phyloP scores from a whole-genome alignment of 2,329 filamentous ascomycete genomes.

The Monascus ruber region DNA sequence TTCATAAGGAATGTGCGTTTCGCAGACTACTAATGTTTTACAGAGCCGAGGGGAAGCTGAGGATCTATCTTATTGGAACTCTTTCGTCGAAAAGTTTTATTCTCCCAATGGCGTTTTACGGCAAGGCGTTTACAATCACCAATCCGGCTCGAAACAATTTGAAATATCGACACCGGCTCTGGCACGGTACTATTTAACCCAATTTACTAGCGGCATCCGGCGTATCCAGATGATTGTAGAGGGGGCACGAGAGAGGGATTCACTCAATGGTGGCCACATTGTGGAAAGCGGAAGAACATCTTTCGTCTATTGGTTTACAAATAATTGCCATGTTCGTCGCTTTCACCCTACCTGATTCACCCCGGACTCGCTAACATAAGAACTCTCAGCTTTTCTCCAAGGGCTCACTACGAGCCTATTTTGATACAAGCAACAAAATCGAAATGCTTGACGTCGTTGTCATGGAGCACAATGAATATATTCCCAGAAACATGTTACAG shows the following conservation, averaged over 20 bases:
- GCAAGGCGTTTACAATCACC: constrained; percentile 48
- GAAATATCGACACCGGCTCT: constrained; percentile 75
- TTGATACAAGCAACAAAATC: constrained; percentile 68
- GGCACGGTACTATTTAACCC: constrained; percentile 78
- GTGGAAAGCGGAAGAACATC: constrained; percentile 68
- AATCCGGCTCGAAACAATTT: constrained; percentile 63
- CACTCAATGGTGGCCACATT: constrained; percentile 55
- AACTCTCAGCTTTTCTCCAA: constrained; percentile 54
- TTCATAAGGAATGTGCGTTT: background rate
- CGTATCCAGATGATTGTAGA: constrained; percentile 81
- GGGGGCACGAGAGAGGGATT: constrained; percentile 45
- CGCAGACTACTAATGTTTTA: constrained; percentile 6
- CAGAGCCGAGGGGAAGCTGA: constrained; percentile 51
- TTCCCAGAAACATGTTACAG: constrained; percentile 55
- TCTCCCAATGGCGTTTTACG: constrained; percentile 65
- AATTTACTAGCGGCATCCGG: constrained; percentile 76
- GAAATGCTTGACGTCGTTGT: constrained; percentile 77
- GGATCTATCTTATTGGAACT: constrained; percentile 65
- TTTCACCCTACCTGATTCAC: background rate
- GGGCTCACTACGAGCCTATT: constrained; percentile 68
- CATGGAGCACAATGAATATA: constrained; percentile 66
- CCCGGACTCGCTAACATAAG: background rate
- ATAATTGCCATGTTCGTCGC: constrained; percentile 61
- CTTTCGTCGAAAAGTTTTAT: constrained; percentile 73
- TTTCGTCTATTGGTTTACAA: constrained; percentile 81